Evolutionary conservation across 1,284 basidiomycete species (phyloP).

Genomic region (Apiotrichum sp.): DNA sequence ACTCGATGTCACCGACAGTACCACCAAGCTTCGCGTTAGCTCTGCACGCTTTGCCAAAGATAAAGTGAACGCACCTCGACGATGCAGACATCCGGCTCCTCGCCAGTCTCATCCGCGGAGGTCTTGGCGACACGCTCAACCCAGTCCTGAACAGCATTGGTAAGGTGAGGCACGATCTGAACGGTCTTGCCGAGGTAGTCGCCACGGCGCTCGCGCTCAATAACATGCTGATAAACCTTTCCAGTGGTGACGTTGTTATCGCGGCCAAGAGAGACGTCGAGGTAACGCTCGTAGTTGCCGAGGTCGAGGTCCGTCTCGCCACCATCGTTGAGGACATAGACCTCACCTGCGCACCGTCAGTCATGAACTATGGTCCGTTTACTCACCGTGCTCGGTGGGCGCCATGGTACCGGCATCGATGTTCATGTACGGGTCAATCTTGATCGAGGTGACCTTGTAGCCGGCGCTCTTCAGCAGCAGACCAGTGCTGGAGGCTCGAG

Average conservation of each 20-base stretch:
- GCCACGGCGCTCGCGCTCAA: constrained; percentile 93
- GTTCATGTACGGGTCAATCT: constrained; percentile 99
- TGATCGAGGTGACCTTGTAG: constrained; percentile 95
- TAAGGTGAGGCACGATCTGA: constrained; percentile 94
- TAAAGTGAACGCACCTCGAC: constrained; percentile 62
- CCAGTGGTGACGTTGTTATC: constrained; percentile 99
- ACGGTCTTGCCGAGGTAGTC: constrained; percentile 98
- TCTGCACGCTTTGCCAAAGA: not conserved
- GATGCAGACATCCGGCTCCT: constrained; percentile 94
- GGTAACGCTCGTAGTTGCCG: constrained; percentile 97
- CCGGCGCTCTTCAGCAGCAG: constrained; percentile 92
- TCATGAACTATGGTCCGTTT: constrained; percentile 53
- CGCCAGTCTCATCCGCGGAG: constrained; percentile 88
- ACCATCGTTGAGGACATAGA: constrained; percentile 96
- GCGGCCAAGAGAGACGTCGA: constrained; percentile 85
- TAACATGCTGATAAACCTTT: constrained; percentile 95
- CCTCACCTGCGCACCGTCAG: constrained; percentile 63
- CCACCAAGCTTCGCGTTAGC: constrained; percentile 67
- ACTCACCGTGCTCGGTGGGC: constrained; percentile 90
- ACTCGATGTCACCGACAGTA: constrained; percentile 93
- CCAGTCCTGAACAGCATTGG: constrained; percentile 98
- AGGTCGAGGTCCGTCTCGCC: constrained; percentile 97
- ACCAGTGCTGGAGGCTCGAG: constrained; percentile 87
- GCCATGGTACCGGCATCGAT: constrained; percentile 99
- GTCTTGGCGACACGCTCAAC: constrained; percentile 89